These are phyloP conservation scores for Metarhizium robertsii DNA, from an alignment of 2,329 filamentous ascomycete genomes.

Conservation along the genomic window DNA sequence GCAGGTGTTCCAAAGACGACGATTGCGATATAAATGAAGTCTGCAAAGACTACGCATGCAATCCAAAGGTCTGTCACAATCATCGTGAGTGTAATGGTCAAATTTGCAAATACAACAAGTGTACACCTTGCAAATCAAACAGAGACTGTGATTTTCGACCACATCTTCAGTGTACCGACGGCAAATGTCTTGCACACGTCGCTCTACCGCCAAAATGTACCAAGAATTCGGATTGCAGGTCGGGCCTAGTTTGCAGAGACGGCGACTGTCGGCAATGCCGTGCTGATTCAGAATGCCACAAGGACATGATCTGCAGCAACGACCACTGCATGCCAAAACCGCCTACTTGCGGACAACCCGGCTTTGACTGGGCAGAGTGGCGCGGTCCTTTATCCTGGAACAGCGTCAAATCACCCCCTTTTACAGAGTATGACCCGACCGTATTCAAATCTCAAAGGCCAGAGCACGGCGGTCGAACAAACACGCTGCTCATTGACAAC, in stretches of 20 bases:
- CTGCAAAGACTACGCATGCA: conserved; percentile 5
- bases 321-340: conserved; percentile 7
- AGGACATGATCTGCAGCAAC: conserved; percentile 4
- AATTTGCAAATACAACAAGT: conserved; percentile 4
- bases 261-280: conserved; percentile 7
- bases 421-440: conserved; percentile 7
- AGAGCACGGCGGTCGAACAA: conserved; percentile 6
- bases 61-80: conserved; percentile 3
- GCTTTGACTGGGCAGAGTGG: conserved; percentile 10
- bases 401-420: conserved; percentile 8
- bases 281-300: conserved; percentile 4
- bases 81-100: conserved; percentile 7
- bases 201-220: conserved; percentile 5
- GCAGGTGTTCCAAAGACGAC: conserved; percentile 2
- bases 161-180: conserved; percentile 4
- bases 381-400: conserved; percentile 6
- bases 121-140: conserved; percentile 3
- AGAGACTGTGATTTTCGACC: conserved; percentile 2
- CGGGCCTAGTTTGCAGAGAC: conserved; percentile 6
- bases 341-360: conserved; percentile 8
- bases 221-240: conserved; percentile 8
- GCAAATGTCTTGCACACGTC: conserved; percentile 4
- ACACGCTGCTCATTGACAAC: conserved; percentile 6
- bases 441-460: conserved; percentile 4
- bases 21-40: conserved; percentile 4